These are phyloP conservation scores for Echinosophora koreensis DNA, from an alignment of 306 rosid genomes.

Conservation along the genomic window DNA sequence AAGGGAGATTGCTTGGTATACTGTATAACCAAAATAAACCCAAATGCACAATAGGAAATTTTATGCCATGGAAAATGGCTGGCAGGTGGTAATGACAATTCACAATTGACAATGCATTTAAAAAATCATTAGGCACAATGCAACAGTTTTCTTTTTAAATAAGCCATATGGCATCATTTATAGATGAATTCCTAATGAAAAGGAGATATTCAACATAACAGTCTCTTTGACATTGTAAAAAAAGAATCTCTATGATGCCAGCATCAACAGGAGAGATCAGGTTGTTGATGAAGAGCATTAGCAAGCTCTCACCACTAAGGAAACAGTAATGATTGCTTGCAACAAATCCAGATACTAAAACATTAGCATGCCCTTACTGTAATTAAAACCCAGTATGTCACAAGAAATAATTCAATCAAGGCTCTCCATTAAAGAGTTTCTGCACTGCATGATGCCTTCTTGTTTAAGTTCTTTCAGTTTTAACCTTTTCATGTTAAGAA, in stretches of 20 bases:
- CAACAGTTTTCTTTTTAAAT: not conserved
- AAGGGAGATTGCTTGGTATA: not conserved
- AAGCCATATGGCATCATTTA: not conserved
- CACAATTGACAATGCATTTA: not conserved
- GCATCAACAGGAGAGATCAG: slow-evolving; percentile 29
- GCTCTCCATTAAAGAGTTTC: not conserved
- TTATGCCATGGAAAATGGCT: slow-evolving; percentile 1
- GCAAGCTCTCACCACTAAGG: not conserved
- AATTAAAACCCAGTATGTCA: not conserved
- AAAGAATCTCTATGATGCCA: slow-evolving; percentile 10
- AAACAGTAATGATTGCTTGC: not conserved
- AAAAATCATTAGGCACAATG: not conserved
- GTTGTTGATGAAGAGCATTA: not conserved
- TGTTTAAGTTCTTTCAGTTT: not conserved
- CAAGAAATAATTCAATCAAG: not conserved
- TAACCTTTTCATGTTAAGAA: not conserved
- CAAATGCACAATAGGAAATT: slow-evolving; percentile 1
- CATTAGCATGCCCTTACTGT: not conserved
- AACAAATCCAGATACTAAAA: not conserved
- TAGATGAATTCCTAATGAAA: slow-evolving; percentile 11
- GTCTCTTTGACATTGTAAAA: not conserved
- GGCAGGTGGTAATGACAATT: not conserved
- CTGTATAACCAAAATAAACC: slow-evolving; percentile 2
- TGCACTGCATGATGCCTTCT: not conserved
- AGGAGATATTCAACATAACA: slow-evolving; percentile 6